Conservation (phyloP, 202 grass and related monocot species). For the Brachypodium distachyon region DNA sequence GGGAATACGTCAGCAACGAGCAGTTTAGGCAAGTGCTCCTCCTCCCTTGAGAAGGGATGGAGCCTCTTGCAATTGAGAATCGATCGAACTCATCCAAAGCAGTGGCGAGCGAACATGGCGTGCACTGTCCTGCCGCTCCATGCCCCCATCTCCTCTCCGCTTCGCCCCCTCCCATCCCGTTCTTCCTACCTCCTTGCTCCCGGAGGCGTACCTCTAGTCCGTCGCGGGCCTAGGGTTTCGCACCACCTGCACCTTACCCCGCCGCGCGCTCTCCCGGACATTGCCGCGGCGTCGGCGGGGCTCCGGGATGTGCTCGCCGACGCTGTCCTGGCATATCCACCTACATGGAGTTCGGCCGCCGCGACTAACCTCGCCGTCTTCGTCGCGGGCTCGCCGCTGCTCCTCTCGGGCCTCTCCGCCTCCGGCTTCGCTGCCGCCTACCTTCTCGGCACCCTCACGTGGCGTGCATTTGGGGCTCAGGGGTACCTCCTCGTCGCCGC, state of each 20-base stretch:
- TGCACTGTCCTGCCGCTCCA: conserved; percentile 26
- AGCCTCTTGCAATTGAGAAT: neutral
- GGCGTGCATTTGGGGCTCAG: conserved; percentile 61
- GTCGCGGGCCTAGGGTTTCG: neutral
- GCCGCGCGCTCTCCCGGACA: conserved; percentile 25
- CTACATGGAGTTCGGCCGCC: conserved; percentile 62
- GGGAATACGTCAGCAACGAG: neutral
- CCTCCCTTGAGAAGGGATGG: neutral
- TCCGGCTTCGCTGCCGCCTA: conserved; percentile 61
- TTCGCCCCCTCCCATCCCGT: neutral
- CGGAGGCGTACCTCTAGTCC: neutral
- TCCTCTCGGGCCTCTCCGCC: conserved; percentile 66
- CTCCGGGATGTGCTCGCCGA: conserved; percentile 30
- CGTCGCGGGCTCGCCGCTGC: conserved; percentile 49
- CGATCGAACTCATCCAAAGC: neutral
- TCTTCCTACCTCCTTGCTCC: neutral
- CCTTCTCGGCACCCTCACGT: conserved; percentile 61
- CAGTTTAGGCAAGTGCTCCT: too few species aligned
- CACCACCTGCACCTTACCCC: neutral
- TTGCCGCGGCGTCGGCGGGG: conserved; percentile 3
- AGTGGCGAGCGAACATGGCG: conserved; percentile 28
- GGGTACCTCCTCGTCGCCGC: conserved; percentile 61
- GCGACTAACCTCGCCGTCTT: conserved; percentile 52
- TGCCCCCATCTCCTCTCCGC: neutral
- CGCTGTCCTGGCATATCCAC: conserved; percentile 45